Evolutionary conservation across 176 grass and related monocot species (phyloP).

Genomic region (Musa itinerans): DNA sequence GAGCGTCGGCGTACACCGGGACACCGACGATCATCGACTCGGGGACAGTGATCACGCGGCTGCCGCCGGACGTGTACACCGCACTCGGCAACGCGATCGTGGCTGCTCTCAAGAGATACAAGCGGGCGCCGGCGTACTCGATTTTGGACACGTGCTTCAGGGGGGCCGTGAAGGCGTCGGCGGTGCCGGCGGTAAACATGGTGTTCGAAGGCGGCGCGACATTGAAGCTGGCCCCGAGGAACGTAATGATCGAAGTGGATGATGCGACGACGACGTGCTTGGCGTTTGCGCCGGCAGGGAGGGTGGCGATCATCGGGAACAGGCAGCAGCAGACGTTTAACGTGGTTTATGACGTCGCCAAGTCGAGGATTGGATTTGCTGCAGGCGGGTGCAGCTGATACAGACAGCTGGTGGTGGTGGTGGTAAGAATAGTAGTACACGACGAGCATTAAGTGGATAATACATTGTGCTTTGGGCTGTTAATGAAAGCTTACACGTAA

Average conservation of each 20-base stretch:
- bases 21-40: slow-evolving; percentile 2
- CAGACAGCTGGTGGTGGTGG: too few relatives aligned
- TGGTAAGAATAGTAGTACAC: too few relatives aligned
- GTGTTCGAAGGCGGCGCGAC: not conserved
- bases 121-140: slow-evolving; percentile 4
- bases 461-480: too few relatives aligned
- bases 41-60: not conserved
- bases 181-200: slow-evolving; percentile 3
- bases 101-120: not conserved
- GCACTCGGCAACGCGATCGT: not conserved
- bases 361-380: slow-evolving; percentile 57
- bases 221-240: not conserved
- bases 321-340: slow-evolving; percentile 81
- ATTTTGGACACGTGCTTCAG: slow-evolving; percentile 7
- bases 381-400: slow-evolving; percentile 60
- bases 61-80: not conserved
- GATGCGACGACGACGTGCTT: slow-evolving; percentile 54
- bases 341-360: slow-evolving; percentile 50
- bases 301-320: slow-evolving; percentile 63
- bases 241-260: slow-evolving; percentile 36
- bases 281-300: slow-evolving; percentile 46
- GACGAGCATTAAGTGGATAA: too few relatives aligned
- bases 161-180: not conserved
- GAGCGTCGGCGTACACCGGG: not conserved
- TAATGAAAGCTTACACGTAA: too few relatives aligned